Percentiles rank a stretch among this genome's conserved stretches.
Evolutionary conservation across 768 basidiomycete species (phyloP).

Genomic region (Cubamyces lactineus): DNA sequence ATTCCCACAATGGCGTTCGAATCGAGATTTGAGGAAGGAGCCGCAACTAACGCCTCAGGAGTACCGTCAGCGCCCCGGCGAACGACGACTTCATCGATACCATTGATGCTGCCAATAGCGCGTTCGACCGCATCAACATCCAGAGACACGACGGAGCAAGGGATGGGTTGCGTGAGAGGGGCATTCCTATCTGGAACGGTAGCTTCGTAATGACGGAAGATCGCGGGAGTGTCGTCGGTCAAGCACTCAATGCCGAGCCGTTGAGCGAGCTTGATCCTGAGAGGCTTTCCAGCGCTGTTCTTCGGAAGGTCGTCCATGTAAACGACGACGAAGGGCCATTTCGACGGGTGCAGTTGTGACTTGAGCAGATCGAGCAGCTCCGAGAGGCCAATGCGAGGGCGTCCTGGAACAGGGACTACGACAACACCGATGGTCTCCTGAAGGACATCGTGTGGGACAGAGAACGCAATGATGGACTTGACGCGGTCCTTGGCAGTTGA

Average conservation of each 20-base stretch:
- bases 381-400: conserved; percentile 44
- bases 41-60: conserved; percentile 45
- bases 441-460: conserved; percentile 49
- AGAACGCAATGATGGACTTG: conserved; percentile 49
- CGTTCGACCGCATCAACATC: conserved; percentile 34
- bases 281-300: conserved; percentile 52
- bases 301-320: conserved; percentile 53
- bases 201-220: conserved; percentile 49
- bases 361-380: conserved; percentile 49
- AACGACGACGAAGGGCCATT: conserved; percentile 52
- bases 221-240: conserved; percentile 38
- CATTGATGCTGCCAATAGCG: conserved; percentile 35
- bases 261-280: conserved; percentile 47
- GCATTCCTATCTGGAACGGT: conserved; percentile 36
- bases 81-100: conserved; percentile 42
- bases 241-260: conserved; percentile 45
- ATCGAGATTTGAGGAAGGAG: conserved; percentile 25
- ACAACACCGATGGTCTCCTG: conserved; percentile 53
- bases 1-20: conserved; percentile 14
- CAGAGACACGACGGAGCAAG: conserved; percentile 39
- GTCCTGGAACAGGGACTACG: conserved; percentile 40
- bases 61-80: conserved; percentile 38
- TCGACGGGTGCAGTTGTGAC: conserved; percentile 50
- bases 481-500: conserved; percentile 45
- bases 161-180: conserved; percentile 42